Base-by-base conservation (phyloP, 495 filamentous ascomycete species). In the Penicillium samsonianum region DNA sequence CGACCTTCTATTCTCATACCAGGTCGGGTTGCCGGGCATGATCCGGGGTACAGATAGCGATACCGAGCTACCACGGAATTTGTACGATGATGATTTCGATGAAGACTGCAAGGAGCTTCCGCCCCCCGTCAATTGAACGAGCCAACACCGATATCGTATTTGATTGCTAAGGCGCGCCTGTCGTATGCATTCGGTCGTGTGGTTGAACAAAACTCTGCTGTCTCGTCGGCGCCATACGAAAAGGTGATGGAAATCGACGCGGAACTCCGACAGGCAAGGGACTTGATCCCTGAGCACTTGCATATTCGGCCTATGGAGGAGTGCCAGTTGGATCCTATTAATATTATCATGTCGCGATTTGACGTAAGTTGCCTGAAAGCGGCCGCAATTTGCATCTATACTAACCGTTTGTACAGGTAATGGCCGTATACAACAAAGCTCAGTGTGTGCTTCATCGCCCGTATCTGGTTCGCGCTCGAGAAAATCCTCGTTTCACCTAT, bases 81-180 rank as follows among this genome's bases (percentile, higher is more conserved):
- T 97, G 23, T 93, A 91, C 67, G 94, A 99, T 66, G 93, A 97
- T 62, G 95, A 98, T 63, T 89, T 98, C 45, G 85, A 88, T 45
- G 88, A 92, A 45, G 85, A 88, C 46, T 89, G 82, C 61, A 88
- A 88, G 65, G 78, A 80, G 9, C 76, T 98, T 23, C 94, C 94
- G 11, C 83, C 85, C 84, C 90, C 1, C 80, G 91, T 55, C 87
- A 90, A 10, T 74, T 78, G 35, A 80, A 81, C 19, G 92, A 97
- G 69, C 83, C 90, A 7, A 99, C 94, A 2, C 89, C 90, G 8
- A 84, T 94, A 43, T 89, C 88, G 3, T 97, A 91, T 73, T 84
- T 97, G 84, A 95, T 96, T 53, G 78, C 82, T 28, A 94, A 96
- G 77, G 74, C 83, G 33, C 85, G 82, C 26, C 70, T 96, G 40